phyloP scores from a whole-genome alignment of 768 basidiomycete species.

The Roridomyces roridus region DNA sequence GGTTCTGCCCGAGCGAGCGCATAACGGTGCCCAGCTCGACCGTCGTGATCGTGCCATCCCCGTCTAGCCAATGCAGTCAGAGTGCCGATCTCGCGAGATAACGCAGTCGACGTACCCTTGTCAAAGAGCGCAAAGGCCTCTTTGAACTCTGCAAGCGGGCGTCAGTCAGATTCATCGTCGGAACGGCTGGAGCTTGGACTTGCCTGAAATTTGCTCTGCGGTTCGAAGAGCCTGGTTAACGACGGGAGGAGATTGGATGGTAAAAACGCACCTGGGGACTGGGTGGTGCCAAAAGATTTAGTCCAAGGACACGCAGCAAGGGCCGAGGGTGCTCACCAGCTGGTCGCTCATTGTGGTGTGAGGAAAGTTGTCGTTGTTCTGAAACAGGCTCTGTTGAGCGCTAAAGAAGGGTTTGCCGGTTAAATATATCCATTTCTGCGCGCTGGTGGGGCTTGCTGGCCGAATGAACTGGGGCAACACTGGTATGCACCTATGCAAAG shows the following conservation, averaged over 20 bases:
- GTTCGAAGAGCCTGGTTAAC: not conserved
- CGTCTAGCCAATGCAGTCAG: constrained; percentile 53
- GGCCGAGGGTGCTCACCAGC: constrained; percentile 45
- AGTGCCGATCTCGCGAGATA: constrained; percentile 9
- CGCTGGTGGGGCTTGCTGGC: not conserved
- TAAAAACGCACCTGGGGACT: constrained; percentile 63
- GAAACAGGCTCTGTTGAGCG: constrained; percentile 3
- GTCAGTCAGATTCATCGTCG: not conserved
- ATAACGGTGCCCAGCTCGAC: constrained; percentile 92
- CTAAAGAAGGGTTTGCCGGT: not conserved
- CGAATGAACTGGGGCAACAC: constrained; percentile 4
- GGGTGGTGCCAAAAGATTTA: constrained; percentile 2
- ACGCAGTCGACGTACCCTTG: constrained; percentile 65
- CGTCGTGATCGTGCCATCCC: constrained; percentile 93
- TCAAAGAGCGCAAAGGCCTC: constrained; percentile 99
- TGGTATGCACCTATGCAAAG: constrained; percentile 2
- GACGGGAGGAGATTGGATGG: constrained; percentile 9
- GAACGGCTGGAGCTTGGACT: constrained; percentile 27
- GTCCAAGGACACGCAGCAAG: constrained; percentile 16
- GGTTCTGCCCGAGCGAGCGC: constrained; percentile 93
- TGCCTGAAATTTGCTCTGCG: constrained; percentile 91
- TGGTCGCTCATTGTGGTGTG: constrained; percentile 58
- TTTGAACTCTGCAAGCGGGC: constrained; percentile 83
- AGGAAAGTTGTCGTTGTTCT: constrained; percentile 16
- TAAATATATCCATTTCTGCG: not conserved